Percentiles rank a stretch among this genome's conserved stretches.
These are phyloP conservation scores for Globisporangium perplexum DNA, from an alignment of 352 stramenopile genomes.

Conservation along the genomic window DNA sequence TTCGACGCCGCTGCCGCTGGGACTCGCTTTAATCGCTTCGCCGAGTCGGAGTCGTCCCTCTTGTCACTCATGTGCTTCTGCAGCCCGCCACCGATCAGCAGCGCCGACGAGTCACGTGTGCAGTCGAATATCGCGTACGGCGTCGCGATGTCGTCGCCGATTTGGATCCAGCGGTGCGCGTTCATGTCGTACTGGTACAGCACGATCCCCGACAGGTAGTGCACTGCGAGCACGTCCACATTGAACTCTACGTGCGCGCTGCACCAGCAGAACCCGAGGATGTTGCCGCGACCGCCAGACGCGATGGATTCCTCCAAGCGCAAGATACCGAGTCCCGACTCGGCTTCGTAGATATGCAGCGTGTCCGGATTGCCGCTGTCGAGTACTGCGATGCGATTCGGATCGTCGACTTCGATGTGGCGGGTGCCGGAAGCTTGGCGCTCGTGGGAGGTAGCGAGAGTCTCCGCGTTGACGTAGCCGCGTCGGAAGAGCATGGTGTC, in stretches of 20 bases:
- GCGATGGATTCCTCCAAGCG: constrained; percentile 59
- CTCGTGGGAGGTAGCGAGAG: background rate
- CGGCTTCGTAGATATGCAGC: constrained; percentile 70
- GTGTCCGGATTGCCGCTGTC: constrained; percentile 36
- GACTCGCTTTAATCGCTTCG: background rate
- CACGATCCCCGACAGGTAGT: constrained; percentile 59
- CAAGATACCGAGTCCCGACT: constrained; percentile 77
- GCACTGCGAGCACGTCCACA: constrained; percentile 66
- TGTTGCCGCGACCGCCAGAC: constrained; percentile 42
- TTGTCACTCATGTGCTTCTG: constrained; percentile 14
- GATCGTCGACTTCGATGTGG: constrained; percentile 84
- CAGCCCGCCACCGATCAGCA: constrained; percentile 60
- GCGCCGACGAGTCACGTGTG: constrained; percentile 69
- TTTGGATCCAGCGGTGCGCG: constrained; percentile 42
- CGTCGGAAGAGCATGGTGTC: constrained; percentile 24
- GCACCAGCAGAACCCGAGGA: constrained; percentile 79
- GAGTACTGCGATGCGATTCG: constrained; percentile 73
- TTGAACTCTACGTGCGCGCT: constrained; percentile 81
- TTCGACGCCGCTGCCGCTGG: constrained; percentile 32
- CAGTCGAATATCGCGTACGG: constrained; percentile 68
- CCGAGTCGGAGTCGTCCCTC: background rate
- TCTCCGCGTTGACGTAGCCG: constrained; percentile 14
- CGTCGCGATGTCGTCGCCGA: constrained; percentile 57
- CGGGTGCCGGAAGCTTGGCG: constrained; percentile 21
- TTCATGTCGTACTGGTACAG: constrained; percentile 81